phyloP scores from a whole-genome alignment of 2,329 filamentous ascomycete genomes.

The Xylaria sp. region DNA sequence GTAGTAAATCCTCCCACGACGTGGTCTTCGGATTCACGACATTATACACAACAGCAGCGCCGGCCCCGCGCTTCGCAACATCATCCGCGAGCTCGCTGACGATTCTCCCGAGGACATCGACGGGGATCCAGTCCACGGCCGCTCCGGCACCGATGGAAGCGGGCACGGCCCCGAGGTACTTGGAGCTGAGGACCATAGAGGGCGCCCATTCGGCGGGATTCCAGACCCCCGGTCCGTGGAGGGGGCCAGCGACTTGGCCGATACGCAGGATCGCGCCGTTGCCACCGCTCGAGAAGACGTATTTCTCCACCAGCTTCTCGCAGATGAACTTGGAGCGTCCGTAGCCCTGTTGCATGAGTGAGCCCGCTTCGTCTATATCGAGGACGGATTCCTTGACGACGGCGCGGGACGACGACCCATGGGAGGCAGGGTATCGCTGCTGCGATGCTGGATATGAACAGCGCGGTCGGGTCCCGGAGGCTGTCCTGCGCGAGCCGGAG shows the following conservation, averaged over 20 bases:
- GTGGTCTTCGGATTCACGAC: constrained; percentile 19
- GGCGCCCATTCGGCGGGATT: constrained; percentile 40
- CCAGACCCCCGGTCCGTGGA: constrained; percentile 34
- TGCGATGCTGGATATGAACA: constrained; percentile 40
- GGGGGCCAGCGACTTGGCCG: constrained; percentile 39
- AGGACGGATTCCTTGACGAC: constrained; percentile 34
- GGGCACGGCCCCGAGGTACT: constrained; percentile 33
- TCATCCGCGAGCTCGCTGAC: constrained; percentile 34
- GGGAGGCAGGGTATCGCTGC: constrained; percentile 35
- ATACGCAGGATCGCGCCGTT: constrained; percentile 38
- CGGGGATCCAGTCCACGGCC: constrained; percentile 39
- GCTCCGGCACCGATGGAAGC: constrained; percentile 30
- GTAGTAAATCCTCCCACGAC: constrained; percentile 21
- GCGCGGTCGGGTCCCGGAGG: constrained; percentile 16
- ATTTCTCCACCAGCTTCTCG: constrained; percentile 37
- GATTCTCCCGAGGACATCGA: constrained; percentile 35
- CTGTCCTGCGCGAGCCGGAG: constrained; percentile 30
- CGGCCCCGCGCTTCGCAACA: constrained; percentile 1
- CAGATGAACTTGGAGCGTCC: constrained; percentile 39
- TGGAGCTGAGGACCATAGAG: constrained; percentile 37
- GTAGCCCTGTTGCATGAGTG: constrained; percentile 36
- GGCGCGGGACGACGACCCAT: not conserved
- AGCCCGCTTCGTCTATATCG: constrained; percentile 18
- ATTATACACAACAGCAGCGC: constrained; percentile 23
- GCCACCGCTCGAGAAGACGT: constrained; percentile 20